A percentile compares a stretch with the other conserved stretches of the same genome.
phyloP scores from a whole-genome alignment of 305 asterid genomes.

The Solanum hybrid region DNA sequence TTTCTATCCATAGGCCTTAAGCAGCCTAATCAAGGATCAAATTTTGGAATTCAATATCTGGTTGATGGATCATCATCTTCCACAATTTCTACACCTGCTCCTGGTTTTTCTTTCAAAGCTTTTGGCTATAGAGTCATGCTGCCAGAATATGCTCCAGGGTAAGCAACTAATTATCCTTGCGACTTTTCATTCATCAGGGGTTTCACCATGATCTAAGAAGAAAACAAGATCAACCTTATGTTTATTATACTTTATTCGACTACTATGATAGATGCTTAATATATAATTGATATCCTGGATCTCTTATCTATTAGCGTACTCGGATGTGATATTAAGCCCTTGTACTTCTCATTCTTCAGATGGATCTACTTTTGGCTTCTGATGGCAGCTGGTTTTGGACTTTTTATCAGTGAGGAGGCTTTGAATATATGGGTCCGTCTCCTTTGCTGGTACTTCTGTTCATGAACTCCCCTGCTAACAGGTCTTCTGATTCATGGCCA shows the following conservation, averaged over 20 bases:
- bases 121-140: constrained; percentile 66
- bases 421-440: constrained; percentile 78
- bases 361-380: constrained; percentile 90
- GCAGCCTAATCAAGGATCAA: constrained; percentile 39
- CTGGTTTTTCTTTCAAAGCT: constrained; percentile 54
- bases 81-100: constrained; percentile 26
- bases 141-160: constrained; percentile 81
- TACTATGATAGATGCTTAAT: background rate
- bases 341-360: constrained; percentile 34
- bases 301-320: background rate
- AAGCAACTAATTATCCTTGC: constrained; percentile 4
- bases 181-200: background rate
- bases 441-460: constrained; percentile 31
- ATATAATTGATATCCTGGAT: background rate
- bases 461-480: constrained; percentile 16
- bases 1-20: constrained; percentile 36
- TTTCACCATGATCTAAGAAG: background rate
- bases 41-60: constrained; percentile 39
- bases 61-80: constrained; percentile 37
- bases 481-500: background rate
- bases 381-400: constrained; percentile 87
- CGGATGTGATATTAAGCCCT: background rate
- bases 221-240: background rate
- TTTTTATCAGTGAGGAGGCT: constrained; percentile 85
- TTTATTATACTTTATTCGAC: background rate